Percentiles rank a stretch among this genome's conserved stretches.
These are phyloP conservation scores for Tieghemiomyces parasiticus DNA, from an alignment of 192 early-diverging fungal genomes.

Conservation along the genomic window DNA sequence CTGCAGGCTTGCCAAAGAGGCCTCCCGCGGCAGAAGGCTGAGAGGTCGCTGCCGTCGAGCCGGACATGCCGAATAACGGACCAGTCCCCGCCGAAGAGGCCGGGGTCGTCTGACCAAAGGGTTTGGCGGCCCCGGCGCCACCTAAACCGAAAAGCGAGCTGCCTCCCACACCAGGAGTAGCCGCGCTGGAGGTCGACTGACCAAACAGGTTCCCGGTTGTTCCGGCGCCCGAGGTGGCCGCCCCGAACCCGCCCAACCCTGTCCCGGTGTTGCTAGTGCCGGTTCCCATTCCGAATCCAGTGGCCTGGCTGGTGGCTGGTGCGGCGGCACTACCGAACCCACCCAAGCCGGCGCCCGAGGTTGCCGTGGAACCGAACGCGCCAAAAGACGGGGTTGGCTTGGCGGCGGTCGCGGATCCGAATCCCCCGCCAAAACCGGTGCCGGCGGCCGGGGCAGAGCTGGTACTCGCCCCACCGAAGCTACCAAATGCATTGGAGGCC, in stretches of 20 bases:
- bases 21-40: constrained; percentile 5
- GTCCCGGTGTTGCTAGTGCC: background rate
- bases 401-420: constrained; percentile 15
- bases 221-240: background rate
- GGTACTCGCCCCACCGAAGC: constrained; percentile 21
- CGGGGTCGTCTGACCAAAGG: background rate
- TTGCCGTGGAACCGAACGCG: constrained; percentile 26
- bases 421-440: constrained; percentile 19
- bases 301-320: background rate
- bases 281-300: constrained; percentile 7
- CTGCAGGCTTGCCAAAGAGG: constrained; percentile 14
- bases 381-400: constrained; percentile 20
- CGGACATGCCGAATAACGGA: background rate
- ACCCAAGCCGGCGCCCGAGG: constrained; percentile 20
- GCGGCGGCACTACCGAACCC: background rate
- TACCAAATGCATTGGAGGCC: constrained; percentile 25
- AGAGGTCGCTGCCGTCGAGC: background rate
- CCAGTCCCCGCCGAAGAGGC: background rate
- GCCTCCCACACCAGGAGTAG: constrained; percentile 10
- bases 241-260: constrained; percentile 9
- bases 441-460: constrained; percentile 13
- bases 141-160: background rate
- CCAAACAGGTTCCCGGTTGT: constrained; percentile 16
- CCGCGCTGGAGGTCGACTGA: constrained; percentile 11
- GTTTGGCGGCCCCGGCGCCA: background rate